A percentile compares a stretch with the other conserved stretches of the same genome.
Evolutionary conservation across 371 early-diverging fungal genomes (phyloP).

Genomic region (Thermomucor indicae-seudaticae): DNA sequence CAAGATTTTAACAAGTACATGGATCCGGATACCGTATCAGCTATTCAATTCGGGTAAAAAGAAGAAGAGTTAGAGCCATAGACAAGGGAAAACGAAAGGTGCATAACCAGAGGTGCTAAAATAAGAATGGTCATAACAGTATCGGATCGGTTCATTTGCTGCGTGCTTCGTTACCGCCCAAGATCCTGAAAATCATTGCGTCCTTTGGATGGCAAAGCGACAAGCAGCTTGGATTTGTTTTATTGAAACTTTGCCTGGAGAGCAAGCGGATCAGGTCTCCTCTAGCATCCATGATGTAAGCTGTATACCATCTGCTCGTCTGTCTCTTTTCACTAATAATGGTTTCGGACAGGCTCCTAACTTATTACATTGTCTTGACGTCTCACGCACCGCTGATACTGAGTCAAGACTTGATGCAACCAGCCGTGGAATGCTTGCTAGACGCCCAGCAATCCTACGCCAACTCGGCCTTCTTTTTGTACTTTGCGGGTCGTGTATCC

Average conservation of each 20-base stretch:
- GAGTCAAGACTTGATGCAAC: constrained; percentile 36
- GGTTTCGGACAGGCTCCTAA: constrained; percentile 18
- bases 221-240: constrained; percentile 50
- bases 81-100: no score
- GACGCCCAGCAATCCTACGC: constrained; percentile 55
- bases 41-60: constrained; percentile 41
- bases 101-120: no score
- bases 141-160: constrained; percentile 55
- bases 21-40: constrained; percentile 32
- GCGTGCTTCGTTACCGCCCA: constrained; percentile 48
- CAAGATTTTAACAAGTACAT: constrained; percentile 28
- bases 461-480: constrained; percentile 62
- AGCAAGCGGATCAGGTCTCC: constrained; percentile 52
- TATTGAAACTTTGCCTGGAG: constrained; percentile 45
- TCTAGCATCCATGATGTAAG: constrained; percentile 49
- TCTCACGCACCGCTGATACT: constrained; percentile 45
- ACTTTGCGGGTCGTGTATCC: constrained; percentile 56
- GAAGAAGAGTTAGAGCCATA: no score
- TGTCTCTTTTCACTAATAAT: not conserved
- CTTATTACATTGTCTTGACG: constrained; percentile 39
- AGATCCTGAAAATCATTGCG: constrained; percentile 47
- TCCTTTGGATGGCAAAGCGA: constrained; percentile 55
- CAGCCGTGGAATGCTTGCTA: constrained; percentile 55
- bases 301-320: not conserved
- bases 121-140: constrained; percentile 24